A percentile compares a stretch with the other conserved stretches of the same genome.
Conservation (phyloP, 176 grass and related monocot genomes). For the Phoenix dactylifera region DNA sequence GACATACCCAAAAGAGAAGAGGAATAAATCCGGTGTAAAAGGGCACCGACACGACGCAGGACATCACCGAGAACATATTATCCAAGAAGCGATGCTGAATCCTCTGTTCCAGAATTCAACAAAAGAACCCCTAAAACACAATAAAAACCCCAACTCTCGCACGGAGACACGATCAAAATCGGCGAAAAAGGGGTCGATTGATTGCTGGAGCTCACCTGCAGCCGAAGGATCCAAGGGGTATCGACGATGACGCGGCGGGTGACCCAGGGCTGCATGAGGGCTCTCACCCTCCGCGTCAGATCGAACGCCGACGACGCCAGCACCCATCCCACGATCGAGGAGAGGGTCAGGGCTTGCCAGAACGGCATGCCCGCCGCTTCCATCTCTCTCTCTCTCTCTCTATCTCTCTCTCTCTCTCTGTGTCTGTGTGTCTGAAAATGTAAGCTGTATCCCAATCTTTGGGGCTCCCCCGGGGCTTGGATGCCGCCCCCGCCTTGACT, state of each 20-base stretch:
- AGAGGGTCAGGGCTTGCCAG: conserved; percentile 71
- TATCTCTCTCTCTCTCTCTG: conserved; percentile 7
- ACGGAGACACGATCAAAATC: too few species aligned
- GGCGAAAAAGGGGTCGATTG: too few species aligned
- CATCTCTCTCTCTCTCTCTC: conserved; percentile 27
- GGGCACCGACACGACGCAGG: conserved; percentile 81
- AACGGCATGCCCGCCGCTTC: conserved; percentile 51
- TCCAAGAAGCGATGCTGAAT: conserved; percentile 55
- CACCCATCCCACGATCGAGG: conserved; percentile 60
- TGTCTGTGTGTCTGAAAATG: neutral
- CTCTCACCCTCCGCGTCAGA: conserved; percentile 58
- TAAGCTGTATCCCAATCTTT: too few species aligned
- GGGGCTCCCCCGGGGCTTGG: too few species aligned
- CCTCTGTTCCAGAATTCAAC: conserved; percentile 43
- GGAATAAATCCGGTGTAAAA: conserved; percentile 98
- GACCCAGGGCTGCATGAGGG: conserved; percentile 58
- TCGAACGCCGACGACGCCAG: conserved; percentile 62
- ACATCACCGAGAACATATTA: conserved; percentile 73
- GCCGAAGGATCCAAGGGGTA: conserved; percentile 41
- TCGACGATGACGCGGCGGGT: conserved; percentile 57
- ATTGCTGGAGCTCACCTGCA: conserved; percentile 43
- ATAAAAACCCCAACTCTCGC: neutral
- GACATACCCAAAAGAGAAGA: conserved; percentile 85
- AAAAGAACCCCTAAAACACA: conserved; percentile 11
- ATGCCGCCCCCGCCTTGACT: too few species aligned